Evolutionary conservation across 2,329 filamentous ascomycete genomes (phyloP), one percentile per base, ranked within the genome.

Genomic region (Fusarium sp.): DNA sequence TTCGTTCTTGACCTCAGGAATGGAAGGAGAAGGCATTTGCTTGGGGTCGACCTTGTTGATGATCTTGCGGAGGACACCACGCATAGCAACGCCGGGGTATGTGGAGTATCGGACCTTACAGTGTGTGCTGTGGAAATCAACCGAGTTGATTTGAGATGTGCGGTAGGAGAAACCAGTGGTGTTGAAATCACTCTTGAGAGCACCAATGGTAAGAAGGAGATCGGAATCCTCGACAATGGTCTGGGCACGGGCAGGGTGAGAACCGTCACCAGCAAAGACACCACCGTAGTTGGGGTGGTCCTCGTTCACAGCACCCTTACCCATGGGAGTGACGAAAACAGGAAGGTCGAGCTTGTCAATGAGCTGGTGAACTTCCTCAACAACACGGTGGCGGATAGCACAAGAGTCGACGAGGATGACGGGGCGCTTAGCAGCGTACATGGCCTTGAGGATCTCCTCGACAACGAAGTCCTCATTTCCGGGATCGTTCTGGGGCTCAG

Each of bases 241-340:
- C 68, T 86, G 85, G 25, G 92, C 90, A 40, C 86, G 85, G 2
- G 86, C 83, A 2, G 88, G 85, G 55, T 90, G 87, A 32, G 90
- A 93, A 37, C 91, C 93, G 62, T 87, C 86, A n/a, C 94, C 94
- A 11, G 92, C 91, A 78, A 97, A 97, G 7, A 97, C 92, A 68
- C 94, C 94, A 23, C 92, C 92, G 72, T 91, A 97, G 75, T 88
- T 92, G n/a, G 86, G 83, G 48, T 92, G 86, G 3, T 87, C 87
- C 79, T 97, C 93, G 74, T 96, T 87, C 48, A 97, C 87, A 21
- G 92, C 92, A 20, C 93, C 88, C 82, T 97, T 97, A 48, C 93
- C 93, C 92, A 97, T 97, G 4, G 93, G 93, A 0, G 93, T 92
- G n/a, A 94, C 92, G 73, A 96, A 97, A 0, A 92, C 91, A 7